Evolutionary conservation across 2,329 filamentous ascomycete species (phyloP).

Genomic region (Aspergillus intermedius): DNA sequence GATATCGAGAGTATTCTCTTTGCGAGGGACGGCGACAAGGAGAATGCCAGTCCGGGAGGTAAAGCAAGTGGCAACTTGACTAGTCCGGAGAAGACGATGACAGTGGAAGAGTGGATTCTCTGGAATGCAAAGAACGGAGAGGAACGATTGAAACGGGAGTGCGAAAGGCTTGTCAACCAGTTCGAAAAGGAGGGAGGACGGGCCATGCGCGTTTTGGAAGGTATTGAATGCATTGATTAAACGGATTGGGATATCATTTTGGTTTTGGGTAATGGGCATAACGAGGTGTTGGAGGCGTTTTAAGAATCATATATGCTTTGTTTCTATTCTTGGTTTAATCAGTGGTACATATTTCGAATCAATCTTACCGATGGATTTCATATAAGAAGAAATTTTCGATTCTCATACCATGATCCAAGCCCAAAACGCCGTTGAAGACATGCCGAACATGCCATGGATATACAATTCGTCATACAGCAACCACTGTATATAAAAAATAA

Average conservation of each 20-base stretch:
- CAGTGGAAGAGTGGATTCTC: slow-evolving; percentile 85
- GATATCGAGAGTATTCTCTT: slow-evolving; percentile 63
- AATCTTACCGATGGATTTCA: slow-evolving; percentile 9
- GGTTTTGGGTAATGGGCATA: slow-evolving; percentile 4
- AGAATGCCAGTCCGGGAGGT: slow-evolving; percentile 48
- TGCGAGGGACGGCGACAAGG: slow-evolving; percentile 32
- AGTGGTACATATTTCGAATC: slow-evolving; percentile 11
- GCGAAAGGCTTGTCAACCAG: slow-evolving; percentile 70
- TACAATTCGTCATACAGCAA: slow-evolving; percentile 13
- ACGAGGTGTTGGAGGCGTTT: slow-evolving; percentile 9
- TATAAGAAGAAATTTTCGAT: neutral
- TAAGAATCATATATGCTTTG: slow-evolving; percentile 8
- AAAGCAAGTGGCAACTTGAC: slow-evolving; percentile 57
- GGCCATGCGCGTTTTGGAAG: slow-evolving; percentile 72
- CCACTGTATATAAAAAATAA: neutral
- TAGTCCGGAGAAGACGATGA: slow-evolving; percentile 79
- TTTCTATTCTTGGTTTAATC: slow-evolving; percentile 7
- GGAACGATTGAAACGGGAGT: slow-evolving; percentile 69
- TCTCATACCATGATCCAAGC: neutral
- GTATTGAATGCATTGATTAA: slow-evolving; percentile 51
- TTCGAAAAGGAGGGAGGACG: slow-evolving; percentile 79
- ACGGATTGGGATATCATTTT: slow-evolving; percentile 1
- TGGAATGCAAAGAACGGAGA: slow-evolving; percentile 76
- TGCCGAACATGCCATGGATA: slow-evolving; percentile 22
- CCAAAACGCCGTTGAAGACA: neutral